Evolutionary conservation across 169 alveolate species (phyloP), one percentile per base, ranked within the genome.

Genomic region (Plasmodium adleri): DNA sequence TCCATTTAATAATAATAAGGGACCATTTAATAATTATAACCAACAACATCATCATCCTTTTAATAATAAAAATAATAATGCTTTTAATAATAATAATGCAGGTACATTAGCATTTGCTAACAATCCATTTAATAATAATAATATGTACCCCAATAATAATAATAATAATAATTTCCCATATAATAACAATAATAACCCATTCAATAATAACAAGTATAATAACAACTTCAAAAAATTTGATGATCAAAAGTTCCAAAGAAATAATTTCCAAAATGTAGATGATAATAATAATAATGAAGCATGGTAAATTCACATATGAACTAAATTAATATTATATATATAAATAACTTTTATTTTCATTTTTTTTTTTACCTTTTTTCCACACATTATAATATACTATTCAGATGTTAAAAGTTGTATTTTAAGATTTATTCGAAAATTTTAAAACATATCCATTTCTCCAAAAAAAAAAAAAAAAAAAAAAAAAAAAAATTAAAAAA

Each of bases 1-100:
- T 68, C 89, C 89, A 15, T 76, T 76, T 64, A 76, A 76, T 24
- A 76, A 63, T 24, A 60, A 74, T 59, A 74, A 52, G n/a, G 45
- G 67, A 3, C 39, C 39, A 28, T 28, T 28, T 28, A 28, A 5
- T 28, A 28, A 28, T 28, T 74, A 74, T 15, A 74, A 74, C 22
- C 74, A 74, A 24, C 39, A 28, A 28, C 39, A 28, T 28, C 39
- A 28, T 28, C 49, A 74, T 50, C 50, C 88, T 10, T 28, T 28
- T 28, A 56, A 39, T 9, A 54, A 54, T 66, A 20, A 47, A 17
- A n/a, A 26, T 52, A 74, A 54, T 52, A 47, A 60, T 64, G 43
- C 73, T 0, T 62, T 22, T 32, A 54, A 59, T 49, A 64, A 64
- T 68, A 59, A 32, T 47, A 20, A 68, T n/a, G 59, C 58, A 10